Conservation (phyloP, 139 green algal species). For the Nannochloris sp. region DNA sequence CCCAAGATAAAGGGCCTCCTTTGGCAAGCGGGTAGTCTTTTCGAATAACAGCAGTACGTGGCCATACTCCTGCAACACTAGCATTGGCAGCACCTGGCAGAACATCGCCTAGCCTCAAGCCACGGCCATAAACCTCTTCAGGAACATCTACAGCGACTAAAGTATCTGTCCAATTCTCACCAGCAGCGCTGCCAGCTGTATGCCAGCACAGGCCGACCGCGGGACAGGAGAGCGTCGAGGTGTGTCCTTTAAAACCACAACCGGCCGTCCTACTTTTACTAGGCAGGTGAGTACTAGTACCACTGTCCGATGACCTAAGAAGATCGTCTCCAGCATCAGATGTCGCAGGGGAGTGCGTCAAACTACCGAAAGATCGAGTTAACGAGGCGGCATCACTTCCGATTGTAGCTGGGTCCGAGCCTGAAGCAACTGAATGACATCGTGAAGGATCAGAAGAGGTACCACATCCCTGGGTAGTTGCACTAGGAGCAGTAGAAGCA, state of each 20-base stretch:
- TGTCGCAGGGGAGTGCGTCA: background rate
- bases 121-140: background rate
- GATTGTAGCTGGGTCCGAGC: no score
- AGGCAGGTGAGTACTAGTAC: background rate
- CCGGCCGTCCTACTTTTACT: no score
- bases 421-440: no score
- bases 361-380: background rate
- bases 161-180: constrained; percentile 26
- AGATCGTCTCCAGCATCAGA: background rate
- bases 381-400: constrained; percentile 1
- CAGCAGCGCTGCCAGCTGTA: background rate
- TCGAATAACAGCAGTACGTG: constrained; percentile 10
- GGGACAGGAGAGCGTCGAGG: constrained; percentile 3
- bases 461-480: background rate
- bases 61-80: constrained; percentile 5
- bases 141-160: constrained; percentile 12
- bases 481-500: no score
- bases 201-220: constrained; percentile 27
- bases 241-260: no score
- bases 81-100: constrained; percentile 1
- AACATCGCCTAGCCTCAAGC: background rate
- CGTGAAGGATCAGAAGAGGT: no score
- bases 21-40: constrained; percentile 22
- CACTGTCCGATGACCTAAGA: background rate
- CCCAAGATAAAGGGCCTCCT: constrained; percentile 28